Evolutionary conservation across 2,329 filamentous ascomycete genomes (phyloP), one percentile per base, ranked within the genome.

Genomic region (Colletotrichum limetticola): DNA sequence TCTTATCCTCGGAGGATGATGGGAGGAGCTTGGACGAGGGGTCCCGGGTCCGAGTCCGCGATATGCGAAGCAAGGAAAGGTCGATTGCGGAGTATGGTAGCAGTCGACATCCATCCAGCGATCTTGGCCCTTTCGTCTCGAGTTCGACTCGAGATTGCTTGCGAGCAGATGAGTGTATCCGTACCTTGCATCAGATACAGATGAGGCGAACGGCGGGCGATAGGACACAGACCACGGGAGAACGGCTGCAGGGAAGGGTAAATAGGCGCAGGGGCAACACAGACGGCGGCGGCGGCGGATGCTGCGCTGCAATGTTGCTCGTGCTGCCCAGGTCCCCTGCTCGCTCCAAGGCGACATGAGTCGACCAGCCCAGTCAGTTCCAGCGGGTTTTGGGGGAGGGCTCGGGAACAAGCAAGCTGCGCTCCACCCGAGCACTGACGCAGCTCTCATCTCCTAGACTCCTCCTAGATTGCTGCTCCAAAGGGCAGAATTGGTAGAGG

Each of bases 181-280:
- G 71, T 73, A 65, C 71, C 71, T 73, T 73, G 71, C 71, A 73
- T 70, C 67, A 57, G 64, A 65, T 37, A 46, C 58, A 66, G 62
- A 72, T 72, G 71, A 74, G 71, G 71, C 71, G 71, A 68, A 72
- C 68, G 63, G 46, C 30, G 62, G 57, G 42, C 22, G 60, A 71
- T 49, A 73, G 71, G 71, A 72, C 71, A 74, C 68, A 72, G 71
- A 72, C 68, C 68, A 74, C 71, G 71, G 71, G 71, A 74, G 68
- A 74, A 74, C 68, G 68, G 71, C 71, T 74, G 68, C 71, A 74
- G 62, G 71, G 68, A 71, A 74, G 71, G 62, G 62, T 63, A 71
- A 66, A 65, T 66, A 70, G 53, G 71, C 71, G 67, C 71, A 74
- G 71, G 71, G 71, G 71, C 66, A 67, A 72, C 68, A 72, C 63